Evolutionary conservation across 116 monocot genomes (phyloP), one percentile per base, ranked within the genome.

Genomic region (Phalaenopsis hybrid): DNA sequence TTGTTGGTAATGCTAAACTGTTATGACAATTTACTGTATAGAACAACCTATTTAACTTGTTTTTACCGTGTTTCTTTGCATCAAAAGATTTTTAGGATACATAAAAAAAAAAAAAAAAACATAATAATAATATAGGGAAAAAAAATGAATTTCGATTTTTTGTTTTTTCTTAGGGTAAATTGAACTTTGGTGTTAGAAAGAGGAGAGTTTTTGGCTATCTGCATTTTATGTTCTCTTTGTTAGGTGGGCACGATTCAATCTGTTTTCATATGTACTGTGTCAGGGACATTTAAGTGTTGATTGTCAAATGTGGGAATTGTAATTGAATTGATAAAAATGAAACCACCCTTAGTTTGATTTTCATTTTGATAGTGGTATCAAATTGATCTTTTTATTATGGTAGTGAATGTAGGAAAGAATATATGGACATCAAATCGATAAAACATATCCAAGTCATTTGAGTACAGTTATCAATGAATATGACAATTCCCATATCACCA

Each of bases 1-100:
- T 97, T 82, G 97, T 97, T 88, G 95, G 97, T 97, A 97, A 70
- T 81, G 34, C 63, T 12, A 75, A 4, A 37, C 72, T 17, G 41
- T 41, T 41, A 41, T 72, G 72, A 16, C 37, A 16, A 72, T 41
- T 41, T 72, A 15, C 15, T 72, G 72, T 34, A 43, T 41, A 72
- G 72, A 72, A 15, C 11, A 41, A 13, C 33, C 17, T 15, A 72
- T 72, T 72, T 72, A 41, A 4, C 15, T 34, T 72, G 41, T 72
- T 72, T 41, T 21, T 25, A 1, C 65, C 23, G 65, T 2, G 25
- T 1, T 65, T 65, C 9, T 21, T 6, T 65, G 5, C 23, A 21
- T 21, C 65, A 65, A 65, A 1, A 23, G 10, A 3, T 41, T 41
- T 41, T 7, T 23, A 48, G 48, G 6, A 48, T 58, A 15, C 16